Base-by-base conservation (phyloP, 2,329 filamentous ascomycete species). In the Bipolaris victoriae region DNA sequence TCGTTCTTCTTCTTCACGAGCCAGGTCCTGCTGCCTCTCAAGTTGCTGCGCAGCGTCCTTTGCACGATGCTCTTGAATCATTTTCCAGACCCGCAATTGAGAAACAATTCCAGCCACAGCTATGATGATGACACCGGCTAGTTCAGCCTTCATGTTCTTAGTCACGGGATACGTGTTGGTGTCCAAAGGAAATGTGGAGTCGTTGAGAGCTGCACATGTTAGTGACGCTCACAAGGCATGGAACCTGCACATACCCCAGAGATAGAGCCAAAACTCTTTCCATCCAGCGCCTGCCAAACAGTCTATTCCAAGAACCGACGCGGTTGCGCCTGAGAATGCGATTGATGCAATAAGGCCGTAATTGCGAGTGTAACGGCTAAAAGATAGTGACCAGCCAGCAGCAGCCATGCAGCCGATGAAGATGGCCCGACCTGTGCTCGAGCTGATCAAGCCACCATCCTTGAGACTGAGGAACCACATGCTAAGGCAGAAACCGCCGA, bases 241-340 rank as follows among this genome's bases (percentile, higher is more conserved):
- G 9, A 18, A 18, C 29, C 13, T 29, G 16, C 15, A 73, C 83
- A 75, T 73, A 86, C 84, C 80, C 94, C 94, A 98, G 36, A 96
- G 83, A 73, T 96, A 98, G 5, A 91, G 84, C 94, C 94, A 98
- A 66, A 97, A 97, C 74, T 98, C 94, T 75, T 97, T 97, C 67
- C 96, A 80, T 0, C 94, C 94, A n/a, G 92, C 92, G 61, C 87
- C 83, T 68, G 88, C 94, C 68, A 94, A 96, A 76, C 92, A 96
- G 74, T 98, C 94, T 56, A 98, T 90, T 2, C 94, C 94, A 2
- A 98, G 77, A 13, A 96, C 85, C 0, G 89, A 82, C 3, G 86
- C 86, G 0, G 92, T 97, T 3, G 92, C 89, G 7, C 94, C 94
- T 4, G 87, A 84, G 71, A 97, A 96, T 0, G 93, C 86, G 11